Evolutionary conservation across 257 asterid genomes (phyloP).

Genomic region (Jacaranda mimosifolia): DNA sequence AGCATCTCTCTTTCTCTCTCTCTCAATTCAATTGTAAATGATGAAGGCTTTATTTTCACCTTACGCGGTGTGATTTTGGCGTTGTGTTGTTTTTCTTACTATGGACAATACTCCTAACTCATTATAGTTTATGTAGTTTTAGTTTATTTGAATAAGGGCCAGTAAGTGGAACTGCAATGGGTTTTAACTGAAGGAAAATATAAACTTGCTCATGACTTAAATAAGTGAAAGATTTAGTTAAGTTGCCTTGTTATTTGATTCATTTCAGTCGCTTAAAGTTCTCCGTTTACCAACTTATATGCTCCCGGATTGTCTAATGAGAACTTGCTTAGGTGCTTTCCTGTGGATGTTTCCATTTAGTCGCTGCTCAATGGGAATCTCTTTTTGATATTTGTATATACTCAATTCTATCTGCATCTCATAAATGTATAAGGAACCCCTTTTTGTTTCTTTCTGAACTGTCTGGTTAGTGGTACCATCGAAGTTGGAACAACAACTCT

Average conservation of each 20-base stretch:
- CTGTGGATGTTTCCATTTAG: slow-evolving; percentile 11
- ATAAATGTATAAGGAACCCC: not conserved
- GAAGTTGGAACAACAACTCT: not conserved
- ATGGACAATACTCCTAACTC: slow-evolving; percentile 20
- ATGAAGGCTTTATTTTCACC: not conserved
- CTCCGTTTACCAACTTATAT: not conserved
- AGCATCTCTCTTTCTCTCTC: not conserved
- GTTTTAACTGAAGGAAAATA: slow-evolving; percentile 7
- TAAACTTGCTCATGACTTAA: not conserved
- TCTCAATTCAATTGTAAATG: not conserved
- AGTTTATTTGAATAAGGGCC: slow-evolving; percentile 14
- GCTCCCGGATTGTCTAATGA: not conserved
- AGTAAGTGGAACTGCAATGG: slow-evolving; percentile 4
- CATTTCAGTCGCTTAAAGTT: not conserved
- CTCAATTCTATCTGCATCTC: not conserved
- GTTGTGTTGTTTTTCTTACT: slow-evolving; percentile 24
- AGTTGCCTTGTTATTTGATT: slow-evolving; percentile 7
- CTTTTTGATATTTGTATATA: slow-evolving; percentile 1
- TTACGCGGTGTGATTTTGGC: slow-evolving; percentile 20
- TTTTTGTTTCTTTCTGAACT: not conserved
- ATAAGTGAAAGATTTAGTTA: slow-evolving; percentile 9
- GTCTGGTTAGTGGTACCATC: slow-evolving; percentile 8
- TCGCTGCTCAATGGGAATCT: not conserved
- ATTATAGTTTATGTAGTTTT: slow-evolving; percentile 3
- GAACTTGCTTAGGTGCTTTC: not conserved